These are phyloP conservation scores for Penicillium cinerascens DNA, from an alignment of 495 filamentous ascomycete genomes.

Conservation along the genomic window DNA sequence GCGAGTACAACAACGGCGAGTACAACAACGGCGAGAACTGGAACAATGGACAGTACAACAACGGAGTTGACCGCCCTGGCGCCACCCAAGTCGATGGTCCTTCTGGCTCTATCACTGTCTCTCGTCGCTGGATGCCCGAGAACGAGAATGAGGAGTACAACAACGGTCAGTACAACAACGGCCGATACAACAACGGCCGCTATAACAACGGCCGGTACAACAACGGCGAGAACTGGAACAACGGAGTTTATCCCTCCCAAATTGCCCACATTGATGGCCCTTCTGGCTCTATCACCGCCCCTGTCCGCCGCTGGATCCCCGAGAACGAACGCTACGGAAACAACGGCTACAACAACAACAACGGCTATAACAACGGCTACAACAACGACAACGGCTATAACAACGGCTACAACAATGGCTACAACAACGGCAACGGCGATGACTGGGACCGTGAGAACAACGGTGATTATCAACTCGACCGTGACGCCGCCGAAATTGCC, in stretches of 20 bases:
- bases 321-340: neutral
- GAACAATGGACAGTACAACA: neutral
- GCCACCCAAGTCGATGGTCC: no score
- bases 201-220: neutral
- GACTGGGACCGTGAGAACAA: neutral
- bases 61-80: neutral
- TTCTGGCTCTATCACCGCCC: neutral
- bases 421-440: neutral
- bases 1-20: neutral
- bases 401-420: neutral
- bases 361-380: neutral
- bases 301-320: neutral
- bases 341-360: neutral
- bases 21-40: neutral
- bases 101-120: no score
- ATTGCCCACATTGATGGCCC: neutral
- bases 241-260: neutral
- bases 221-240: neutral
- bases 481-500: neutral
- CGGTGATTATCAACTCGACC: no score
- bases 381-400: neutral
- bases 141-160: neutral
- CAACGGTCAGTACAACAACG: constrained; percentile 12
- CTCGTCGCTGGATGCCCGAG: no score
- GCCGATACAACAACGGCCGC: neutral